These are phyloP conservation scores for Ascochyta koolunga DNA, from an alignment of 2,329 filamentous ascomycete genomes.

Conservation along the genomic window DNA sequence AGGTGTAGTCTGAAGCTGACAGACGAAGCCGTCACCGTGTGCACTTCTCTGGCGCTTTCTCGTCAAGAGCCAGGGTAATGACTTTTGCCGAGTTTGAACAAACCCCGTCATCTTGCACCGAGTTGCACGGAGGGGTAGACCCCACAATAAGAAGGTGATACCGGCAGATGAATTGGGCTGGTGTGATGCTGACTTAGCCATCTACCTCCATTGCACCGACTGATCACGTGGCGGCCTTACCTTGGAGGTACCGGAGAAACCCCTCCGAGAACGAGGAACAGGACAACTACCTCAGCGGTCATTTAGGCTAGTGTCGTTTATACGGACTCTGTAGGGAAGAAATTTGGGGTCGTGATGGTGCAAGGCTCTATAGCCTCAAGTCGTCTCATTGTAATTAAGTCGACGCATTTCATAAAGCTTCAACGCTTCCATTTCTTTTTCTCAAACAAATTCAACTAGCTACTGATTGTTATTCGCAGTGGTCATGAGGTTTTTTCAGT, in stretches of 20 bases:
- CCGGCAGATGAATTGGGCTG: constrained; percentile 20
- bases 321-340: background rate
- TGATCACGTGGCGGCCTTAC: background rate
- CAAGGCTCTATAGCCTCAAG: background rate
- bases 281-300: background rate
- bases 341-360: background rate
- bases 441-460: background rate
- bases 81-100: constrained; percentile 28
- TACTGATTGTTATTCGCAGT: background rate
- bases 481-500: constrained; percentile 20
- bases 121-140: constrained; percentile 26
- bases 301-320: background rate
- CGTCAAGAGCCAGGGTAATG: constrained; percentile 3
- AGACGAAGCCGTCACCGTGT: background rate
- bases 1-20: background rate
- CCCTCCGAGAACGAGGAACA: constrained; percentile 1
- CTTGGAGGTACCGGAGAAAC: constrained; percentile 1
- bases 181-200: constrained; percentile 20
- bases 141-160: constrained; percentile 41
- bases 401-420: background rate
- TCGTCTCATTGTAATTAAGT: background rate
- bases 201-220: background rate
- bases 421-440: background rate
- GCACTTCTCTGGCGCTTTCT: background rate
- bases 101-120: constrained; percentile 31